Base-by-base conservation (phyloP, 1,139 yeast genomes). In the Zhuliangozyma blackwelliae region DNA sequence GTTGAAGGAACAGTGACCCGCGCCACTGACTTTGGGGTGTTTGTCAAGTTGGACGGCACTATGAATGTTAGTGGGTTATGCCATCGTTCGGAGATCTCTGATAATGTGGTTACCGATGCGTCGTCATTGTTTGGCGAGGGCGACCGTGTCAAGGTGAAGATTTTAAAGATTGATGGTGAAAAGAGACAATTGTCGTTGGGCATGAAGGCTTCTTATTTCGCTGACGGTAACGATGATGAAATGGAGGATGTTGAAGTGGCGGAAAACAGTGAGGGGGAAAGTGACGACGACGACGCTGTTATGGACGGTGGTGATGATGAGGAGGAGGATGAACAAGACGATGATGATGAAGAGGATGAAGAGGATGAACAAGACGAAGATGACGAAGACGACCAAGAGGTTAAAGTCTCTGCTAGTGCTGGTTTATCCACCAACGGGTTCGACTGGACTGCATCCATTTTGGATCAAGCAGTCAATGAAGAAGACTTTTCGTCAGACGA, bases 381-480 rank as follows among this genome's bases (percentile, higher is more conserved):
- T 5, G 54, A 48, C 2, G 51, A 46, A 2, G 59, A 46, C 11
- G 56, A 50, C 9, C 52, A 48, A 4, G 55, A 48, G 9, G 51
- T 42, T 9, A 44, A 47, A 23, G 16, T 16, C 16, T 36, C 59
- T 7, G 42, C 55, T 16, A 40, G 51, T 12, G 59, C 60, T 35
- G 95, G 95, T n/a, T 72, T 88, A 41, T 78, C 89, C 28, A 80
- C 94, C 31, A 77, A 79, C 50, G 95, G 92, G 5, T 88, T 89
- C 52, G 96, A 89, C 59, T 90, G 97, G 97, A 85, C 95, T 35
- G 95, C 95, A 6, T 82, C 88, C 31, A 81, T 88, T 47, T 70
- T 88, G 44, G 95, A 85, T 51, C 95, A 86, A 61, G 84, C 82
- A 21, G 80, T 74, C 43, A 82, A 75, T 13, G 74, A 62, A 3